Percentiles rank a stretch among this genome's conserved stretches.
phyloP scores from a whole-genome alignment of 495 filamentous ascomycete genomes.

The Peziza echinospora region DNA sequence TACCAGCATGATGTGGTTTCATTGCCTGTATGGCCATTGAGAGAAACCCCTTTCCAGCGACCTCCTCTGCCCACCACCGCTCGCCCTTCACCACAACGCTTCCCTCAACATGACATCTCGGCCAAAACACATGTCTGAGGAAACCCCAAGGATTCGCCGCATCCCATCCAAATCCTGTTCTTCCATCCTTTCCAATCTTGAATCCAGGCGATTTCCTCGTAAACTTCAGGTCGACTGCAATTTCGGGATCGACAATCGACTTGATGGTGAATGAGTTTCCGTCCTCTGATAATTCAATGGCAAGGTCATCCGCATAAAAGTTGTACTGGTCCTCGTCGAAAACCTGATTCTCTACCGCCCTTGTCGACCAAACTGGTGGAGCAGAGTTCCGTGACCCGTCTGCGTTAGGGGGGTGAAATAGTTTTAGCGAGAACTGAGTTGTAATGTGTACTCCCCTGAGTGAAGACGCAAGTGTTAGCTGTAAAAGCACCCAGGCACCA shows the following conservation, averaged over 20 bases:
- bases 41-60: conserved; percentile 58
- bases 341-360: conserved; percentile 47
- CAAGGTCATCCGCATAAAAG: conserved; percentile 67
- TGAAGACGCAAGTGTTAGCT: neutral
- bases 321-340: conserved; percentile 65
- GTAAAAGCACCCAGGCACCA: conserved; percentile 16
- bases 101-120: conserved; percentile 58
- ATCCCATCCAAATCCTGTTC: conserved; percentile 66
- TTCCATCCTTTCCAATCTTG: conserved; percentile 68
- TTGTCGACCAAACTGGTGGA: conserved; percentile 48
- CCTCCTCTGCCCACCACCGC: conserved; percentile 36
- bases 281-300: conserved; percentile 64
- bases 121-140: conserved; percentile 87
- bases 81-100: conserved; percentile 65
- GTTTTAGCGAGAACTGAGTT: conserved; percentile 74
- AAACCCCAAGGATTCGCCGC: conserved; percentile 67
- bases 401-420: conserved; percentile 44
- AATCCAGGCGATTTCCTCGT: conserved; percentile 60
- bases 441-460: conserved; percentile 71
- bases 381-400: conserved; percentile 34
- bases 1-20: conserved; percentile 93
- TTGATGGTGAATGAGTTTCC: conserved; percentile 64
- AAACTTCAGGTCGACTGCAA: conserved; percentile 65
- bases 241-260: conserved; percentile 52
- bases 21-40: conserved; percentile 79